Evolutionary conservation across 2,329 filamentous ascomycete genomes (phyloP), one percentile per base, ranked within the genome.

Genomic region (Pseudocercospora pini-densiflorae): DNA sequence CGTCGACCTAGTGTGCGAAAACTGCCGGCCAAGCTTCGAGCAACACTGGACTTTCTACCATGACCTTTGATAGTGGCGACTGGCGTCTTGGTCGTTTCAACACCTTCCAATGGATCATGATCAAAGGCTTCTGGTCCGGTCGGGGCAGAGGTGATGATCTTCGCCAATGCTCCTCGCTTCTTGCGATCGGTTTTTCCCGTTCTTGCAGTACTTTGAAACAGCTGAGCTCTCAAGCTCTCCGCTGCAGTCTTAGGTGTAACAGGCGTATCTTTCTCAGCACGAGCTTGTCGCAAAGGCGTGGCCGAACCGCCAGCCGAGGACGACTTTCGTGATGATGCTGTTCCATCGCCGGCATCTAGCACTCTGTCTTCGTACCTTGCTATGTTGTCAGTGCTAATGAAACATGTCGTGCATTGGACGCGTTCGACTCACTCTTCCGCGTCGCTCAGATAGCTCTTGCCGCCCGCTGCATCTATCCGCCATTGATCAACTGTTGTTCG

Each of bases 11-110:
- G 57, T 21, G 67, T 62, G 21, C 72, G 68, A 45, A 75, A 62
- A 64, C 72, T 74, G 29, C 72, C 72, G n/a, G 72, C 68, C 16
- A 75, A 31, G 49, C 70, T 74, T 21, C 55, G 68, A 16, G 70
- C 71, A 12, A 74, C 51, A 59, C 72, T 74, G 54, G 55, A 45
- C n/a, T 62, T 69, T 31, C 68, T 62, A 16, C 53, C 53, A 29
- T 72, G 68, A 10, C 62, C 57, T 61, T 47, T 66, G 36, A 61
- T 68, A 10, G 45, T 68, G 45, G 47, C 19, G 16, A 55, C 61
- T 23, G 59, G 40, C 21, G 53, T 61, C 59, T 55, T 61, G 55
- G 21, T 24, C 21, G 49, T 19, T 19, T 58, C 61, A 5, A 57
- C 19, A 5, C 45, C 31, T 10, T 57, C 33, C 23, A 31, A n/a